Conservation (phyloP, 2,329 filamentous ascomycete genomes). For the Fusarium globosum region DNA sequence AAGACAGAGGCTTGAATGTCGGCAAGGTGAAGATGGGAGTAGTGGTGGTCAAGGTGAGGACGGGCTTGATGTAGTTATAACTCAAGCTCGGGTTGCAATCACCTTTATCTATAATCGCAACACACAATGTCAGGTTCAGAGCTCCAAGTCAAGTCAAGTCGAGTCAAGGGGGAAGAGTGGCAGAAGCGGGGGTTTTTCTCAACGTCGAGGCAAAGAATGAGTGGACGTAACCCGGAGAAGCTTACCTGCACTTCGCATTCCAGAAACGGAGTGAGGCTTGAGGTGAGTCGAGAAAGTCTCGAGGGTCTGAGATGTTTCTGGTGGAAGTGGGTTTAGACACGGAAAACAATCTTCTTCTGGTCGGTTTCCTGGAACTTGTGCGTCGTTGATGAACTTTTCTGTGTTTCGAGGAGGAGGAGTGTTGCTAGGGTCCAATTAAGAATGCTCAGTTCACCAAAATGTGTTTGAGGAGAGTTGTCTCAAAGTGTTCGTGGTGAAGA, state of each 20-base stretch:
- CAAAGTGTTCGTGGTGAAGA: background rate
- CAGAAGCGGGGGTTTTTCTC: conserved; percentile 18
- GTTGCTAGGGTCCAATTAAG: background rate
- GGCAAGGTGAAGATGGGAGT: conserved; percentile 9
- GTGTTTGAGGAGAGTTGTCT: conserved; percentile 5
- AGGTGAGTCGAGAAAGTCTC: conserved; percentile 26
- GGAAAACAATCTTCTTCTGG: conserved; percentile 17
- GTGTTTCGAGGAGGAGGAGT: background rate
- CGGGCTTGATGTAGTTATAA: conserved; percentile 30
- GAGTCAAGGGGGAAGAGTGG: conserved; percentile 7
- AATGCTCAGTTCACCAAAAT: conserved; percentile 3
- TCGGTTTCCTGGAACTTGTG: conserved; percentile 13
- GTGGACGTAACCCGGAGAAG: conserved; percentile 21
- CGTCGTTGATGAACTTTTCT: background rate
- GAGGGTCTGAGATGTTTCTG: conserved; percentile 38
- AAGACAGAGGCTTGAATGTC: background rate
- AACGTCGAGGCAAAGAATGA: conserved; percentile 18
- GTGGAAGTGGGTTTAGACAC: conserved; percentile 14
- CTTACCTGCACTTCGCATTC: conserved; percentile 47
- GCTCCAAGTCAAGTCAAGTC: conserved; percentile 3
- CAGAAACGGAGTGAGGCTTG: conserved; percentile 39
- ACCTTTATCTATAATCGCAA: conserved; percentile 41
- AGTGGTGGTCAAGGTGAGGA: conserved; percentile 26
- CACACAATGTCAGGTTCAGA: conserved; percentile 33
- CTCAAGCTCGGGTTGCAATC: conserved; percentile 39